A percentile compares a stretch with the other conserved stretches of the same genome.
These are phyloP conservation scores for Talaromyces trachyspermus DNA, from an alignment of 495 filamentous ascomycete genomes.

Conservation along the genomic window DNA sequence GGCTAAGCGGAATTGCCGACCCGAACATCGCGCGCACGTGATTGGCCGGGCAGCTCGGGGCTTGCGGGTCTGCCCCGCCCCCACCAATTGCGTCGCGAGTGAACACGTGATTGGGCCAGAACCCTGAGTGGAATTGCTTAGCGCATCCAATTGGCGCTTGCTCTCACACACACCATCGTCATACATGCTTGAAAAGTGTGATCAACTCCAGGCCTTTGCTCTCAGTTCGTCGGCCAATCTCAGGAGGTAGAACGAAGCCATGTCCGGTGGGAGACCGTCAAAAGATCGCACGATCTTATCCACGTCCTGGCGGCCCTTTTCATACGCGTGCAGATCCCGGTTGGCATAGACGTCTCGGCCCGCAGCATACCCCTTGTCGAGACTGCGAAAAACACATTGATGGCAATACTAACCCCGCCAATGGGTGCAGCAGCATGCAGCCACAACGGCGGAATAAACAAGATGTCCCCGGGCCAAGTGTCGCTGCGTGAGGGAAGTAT, in stretches of 20 bases:
- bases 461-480: constrained; percentile 59
- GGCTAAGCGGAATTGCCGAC: no score
- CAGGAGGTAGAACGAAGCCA: constrained; percentile 66
- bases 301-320: constrained; percentile 68
- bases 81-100: no score
- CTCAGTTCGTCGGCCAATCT: constrained; percentile 66
- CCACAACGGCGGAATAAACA: constrained; percentile 80
- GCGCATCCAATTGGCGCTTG: no score
- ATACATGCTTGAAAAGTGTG: no score
- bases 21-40: no score
- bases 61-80: no score
- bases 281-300: constrained; percentile 62
- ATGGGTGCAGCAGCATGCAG: constrained; percentile 67
- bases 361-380: constrained; percentile 59
- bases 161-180: no score
- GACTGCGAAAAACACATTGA: constrained; percentile 81
- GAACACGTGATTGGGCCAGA: no score
- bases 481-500: constrained; percentile 61
- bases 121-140: no score
- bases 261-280: constrained; percentile 55
- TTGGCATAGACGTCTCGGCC: constrained; percentile 86
- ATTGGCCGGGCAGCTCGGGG: no score
- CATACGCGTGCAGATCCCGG: constrained; percentile 75
- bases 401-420: constrained; percentile 58
- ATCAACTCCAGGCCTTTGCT: constrained; percentile 24